Evolutionary conservation across 2,329 filamentous ascomycete species (phyloP).

Genomic region (Aspergillus quadricinctus): DNA sequence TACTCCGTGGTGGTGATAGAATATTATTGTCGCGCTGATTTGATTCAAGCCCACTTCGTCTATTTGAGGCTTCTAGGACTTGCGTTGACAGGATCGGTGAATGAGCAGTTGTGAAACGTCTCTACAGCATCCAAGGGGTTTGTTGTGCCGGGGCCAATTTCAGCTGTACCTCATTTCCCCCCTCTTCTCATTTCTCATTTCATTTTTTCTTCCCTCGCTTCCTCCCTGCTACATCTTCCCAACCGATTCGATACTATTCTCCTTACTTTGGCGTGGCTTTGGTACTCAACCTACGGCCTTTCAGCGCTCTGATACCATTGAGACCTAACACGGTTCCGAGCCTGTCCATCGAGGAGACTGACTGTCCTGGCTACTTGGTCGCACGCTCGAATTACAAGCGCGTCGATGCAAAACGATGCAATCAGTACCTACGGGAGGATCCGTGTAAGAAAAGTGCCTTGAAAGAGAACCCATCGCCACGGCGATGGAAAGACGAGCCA

Average conservation of each 20-base stretch:
- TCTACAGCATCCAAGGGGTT: neutral
- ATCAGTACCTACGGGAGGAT: neutral
- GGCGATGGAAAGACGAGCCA: slow-evolving; percentile 20
- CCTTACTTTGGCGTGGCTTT: neutral
- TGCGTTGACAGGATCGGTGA: neutral
- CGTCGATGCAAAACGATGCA: neutral
- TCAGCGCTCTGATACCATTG: neutral
- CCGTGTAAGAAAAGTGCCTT: neutral
- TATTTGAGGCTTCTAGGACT: neutral
- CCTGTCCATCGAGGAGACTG: neutral
- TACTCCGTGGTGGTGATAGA: neutral
- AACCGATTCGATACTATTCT: neutral
- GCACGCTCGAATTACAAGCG: neutral
- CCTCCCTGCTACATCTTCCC: neutral
- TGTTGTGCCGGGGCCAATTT: neutral
- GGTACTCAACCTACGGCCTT: neutral
- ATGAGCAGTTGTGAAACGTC: neutral
- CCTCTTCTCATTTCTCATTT: no score
- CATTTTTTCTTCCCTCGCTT: neutral
- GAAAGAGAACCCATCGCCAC: slow-evolving; percentile 2
- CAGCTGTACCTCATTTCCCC: neutral
- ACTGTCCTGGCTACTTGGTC: neutral
- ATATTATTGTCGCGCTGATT: neutral
- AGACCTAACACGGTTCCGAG: neutral
- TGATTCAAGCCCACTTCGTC: neutral